A percentile compares a stretch with the other conserved stretches of the same genome.
These are phyloP conservation scores for Cryphonectria nitschkei DNA, from an alignment of 2,329 filamentous ascomycete species.

Conservation along the genomic window DNA sequence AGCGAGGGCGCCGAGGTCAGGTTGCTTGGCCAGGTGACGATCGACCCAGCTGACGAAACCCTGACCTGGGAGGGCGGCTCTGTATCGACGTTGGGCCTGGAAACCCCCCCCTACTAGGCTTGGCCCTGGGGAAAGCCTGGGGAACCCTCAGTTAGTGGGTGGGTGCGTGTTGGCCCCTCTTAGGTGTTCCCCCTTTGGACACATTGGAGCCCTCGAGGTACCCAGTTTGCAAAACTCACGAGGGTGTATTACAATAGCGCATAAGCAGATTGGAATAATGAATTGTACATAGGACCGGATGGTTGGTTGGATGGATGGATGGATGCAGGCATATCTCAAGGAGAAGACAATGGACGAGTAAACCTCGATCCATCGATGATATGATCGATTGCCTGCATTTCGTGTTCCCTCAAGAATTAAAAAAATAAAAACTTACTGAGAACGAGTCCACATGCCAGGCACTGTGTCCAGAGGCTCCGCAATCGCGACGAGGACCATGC, in stretches of 20 bases:
- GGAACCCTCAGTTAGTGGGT: neutral
- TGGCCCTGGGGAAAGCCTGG: neutral
- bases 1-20: neutral
- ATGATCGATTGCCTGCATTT: neutral
- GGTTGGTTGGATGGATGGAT: neutral
- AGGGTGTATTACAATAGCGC: too few species aligned
- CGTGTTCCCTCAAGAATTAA: neutral
- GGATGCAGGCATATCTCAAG: neutral
- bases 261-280: neutral
- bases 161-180: neutral
- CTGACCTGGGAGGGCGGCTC: neutral
- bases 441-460: neutral
- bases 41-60: neutral
- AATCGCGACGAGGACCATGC: slow-evolving; percentile 1
- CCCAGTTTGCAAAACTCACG: neutral
- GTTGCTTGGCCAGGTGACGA: neutral
- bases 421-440: neutral
- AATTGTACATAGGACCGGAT: neutral
- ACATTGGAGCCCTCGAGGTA: neutral
- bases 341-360: neutral
- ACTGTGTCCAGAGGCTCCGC: neutral
- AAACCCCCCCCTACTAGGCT: neutral
- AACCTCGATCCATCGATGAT: neutral
- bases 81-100: neutral
- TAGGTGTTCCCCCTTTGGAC: too few species aligned